These are phyloP conservation scores for Wallacemonas sp. DNA, from an alignment of 208 protist species.

Conservation along the genomic window DNA sequence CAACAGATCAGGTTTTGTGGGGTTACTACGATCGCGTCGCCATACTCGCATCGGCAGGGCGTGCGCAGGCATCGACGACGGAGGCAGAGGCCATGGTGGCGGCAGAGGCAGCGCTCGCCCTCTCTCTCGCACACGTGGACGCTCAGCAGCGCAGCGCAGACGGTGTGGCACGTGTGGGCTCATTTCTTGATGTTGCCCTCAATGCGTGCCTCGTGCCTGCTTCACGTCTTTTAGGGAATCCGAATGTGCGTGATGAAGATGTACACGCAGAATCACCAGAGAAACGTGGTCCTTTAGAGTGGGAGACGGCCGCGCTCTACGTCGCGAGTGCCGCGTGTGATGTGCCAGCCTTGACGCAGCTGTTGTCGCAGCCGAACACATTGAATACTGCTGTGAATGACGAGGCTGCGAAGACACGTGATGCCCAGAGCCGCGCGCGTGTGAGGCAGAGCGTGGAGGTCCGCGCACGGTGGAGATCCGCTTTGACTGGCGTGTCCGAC, in stretches of 20 bases:
- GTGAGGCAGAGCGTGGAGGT: too few relatives aligned
- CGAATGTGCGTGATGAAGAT: background rate
- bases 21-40: background rate
- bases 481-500: too few relatives aligned
- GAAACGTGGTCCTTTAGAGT: background rate
- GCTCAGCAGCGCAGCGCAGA: background rate
- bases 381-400: too few relatives aligned
- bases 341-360: background rate
- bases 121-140: background rate
- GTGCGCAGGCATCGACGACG: background rate
- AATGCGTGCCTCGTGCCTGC: background rate
- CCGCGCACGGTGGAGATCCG: too few relatives aligned
- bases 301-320: background rate
- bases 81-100: too few relatives aligned
- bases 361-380: too few relatives aligned
- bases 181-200: background rate
- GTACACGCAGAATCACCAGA: background rate
- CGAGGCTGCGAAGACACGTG: too few relatives aligned
- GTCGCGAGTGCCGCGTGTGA: conserved; percentile 4
- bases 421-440: too few relatives aligned
- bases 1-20: conserved; percentile 20
- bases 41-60: background rate
- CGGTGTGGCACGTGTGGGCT: background rate
- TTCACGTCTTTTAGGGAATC: background rate
- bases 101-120: background rate